Evolutionary conservation across 2,329 filamentous ascomycete genomes (phyloP).

Genomic region (Sporothrix pallida): DNA sequence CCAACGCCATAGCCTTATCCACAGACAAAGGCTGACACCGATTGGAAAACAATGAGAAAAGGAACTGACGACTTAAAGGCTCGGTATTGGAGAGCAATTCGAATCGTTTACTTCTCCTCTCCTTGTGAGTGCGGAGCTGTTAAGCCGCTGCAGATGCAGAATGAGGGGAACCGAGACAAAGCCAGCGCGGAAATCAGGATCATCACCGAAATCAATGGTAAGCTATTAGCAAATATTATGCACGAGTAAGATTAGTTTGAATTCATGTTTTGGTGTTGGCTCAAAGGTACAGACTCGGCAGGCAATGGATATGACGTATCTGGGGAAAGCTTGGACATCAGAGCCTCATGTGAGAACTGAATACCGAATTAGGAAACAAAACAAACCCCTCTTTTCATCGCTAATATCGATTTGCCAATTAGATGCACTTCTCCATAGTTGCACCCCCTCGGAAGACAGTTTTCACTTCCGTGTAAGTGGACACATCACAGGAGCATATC

Average conservation of each 20-base stretch:
- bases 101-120: neutral
- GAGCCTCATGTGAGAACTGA: neutral
- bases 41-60: neutral
- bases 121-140: neutral
- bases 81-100: neutral
- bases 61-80: neutral
- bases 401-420: no score
- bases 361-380: neutral
- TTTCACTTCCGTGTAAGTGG: neutral
- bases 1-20: neutral
- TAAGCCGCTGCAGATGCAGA: neutral
- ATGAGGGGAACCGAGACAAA: slow-evolving; percentile 7
- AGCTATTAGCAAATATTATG: slow-evolving; percentile 9
- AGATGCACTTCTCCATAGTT: neutral
- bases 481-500: neutral
- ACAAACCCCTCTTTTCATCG: neutral
- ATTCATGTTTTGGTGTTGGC: no score
- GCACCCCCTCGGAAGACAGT: neutral
- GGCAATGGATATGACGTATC: slow-evolving; percentile 8
- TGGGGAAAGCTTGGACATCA: neutral
- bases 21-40: neutral
- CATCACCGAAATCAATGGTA: neutral
- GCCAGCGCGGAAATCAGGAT: neutral
- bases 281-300: no score
- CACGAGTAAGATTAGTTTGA: neutral